Evolutionary conservation across 257 asterid genomes (phyloP).

Genomic region (Paulownia fortunei): DNA sequence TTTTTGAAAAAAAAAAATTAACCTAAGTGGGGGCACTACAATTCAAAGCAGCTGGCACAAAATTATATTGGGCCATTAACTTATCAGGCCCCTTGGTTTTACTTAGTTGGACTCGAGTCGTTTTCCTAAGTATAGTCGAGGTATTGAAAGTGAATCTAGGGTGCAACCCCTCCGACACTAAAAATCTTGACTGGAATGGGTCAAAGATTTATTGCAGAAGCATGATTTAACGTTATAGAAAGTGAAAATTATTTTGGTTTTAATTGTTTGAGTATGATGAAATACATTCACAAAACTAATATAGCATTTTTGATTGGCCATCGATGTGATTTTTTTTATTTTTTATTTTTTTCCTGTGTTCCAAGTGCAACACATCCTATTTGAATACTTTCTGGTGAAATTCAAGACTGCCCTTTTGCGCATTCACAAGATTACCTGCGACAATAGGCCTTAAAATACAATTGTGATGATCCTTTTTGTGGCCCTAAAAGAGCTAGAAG

Average conservation of each 20-base stretch:
- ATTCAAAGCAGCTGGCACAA: background rate
- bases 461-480: too few species aligned
- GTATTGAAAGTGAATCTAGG: constrained; percentile 20
- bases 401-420: background rate
- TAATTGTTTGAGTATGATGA: background rate
- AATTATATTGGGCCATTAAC: background rate
- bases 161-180: background rate
- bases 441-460: background rate
- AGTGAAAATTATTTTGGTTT: background rate
- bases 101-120: constrained; percentile 26
- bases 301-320: background rate
- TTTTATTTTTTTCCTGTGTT: too few species aligned
- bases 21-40: background rate
- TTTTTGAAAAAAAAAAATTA: background rate
- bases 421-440: background rate
- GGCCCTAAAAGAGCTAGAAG: too few species aligned
- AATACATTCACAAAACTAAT: background rate
- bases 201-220: background rate
- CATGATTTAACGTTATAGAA: background rate
- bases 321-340: too few species aligned
- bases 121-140: constrained; percentile 13
- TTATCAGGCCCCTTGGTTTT: background rate
- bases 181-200: background rate
- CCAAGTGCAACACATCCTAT: too few species aligned
- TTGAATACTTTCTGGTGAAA: background rate